phyloP scores from a whole-genome alignment of 75 land plant genomes.

The Adiantum capillusveneris region DNA sequence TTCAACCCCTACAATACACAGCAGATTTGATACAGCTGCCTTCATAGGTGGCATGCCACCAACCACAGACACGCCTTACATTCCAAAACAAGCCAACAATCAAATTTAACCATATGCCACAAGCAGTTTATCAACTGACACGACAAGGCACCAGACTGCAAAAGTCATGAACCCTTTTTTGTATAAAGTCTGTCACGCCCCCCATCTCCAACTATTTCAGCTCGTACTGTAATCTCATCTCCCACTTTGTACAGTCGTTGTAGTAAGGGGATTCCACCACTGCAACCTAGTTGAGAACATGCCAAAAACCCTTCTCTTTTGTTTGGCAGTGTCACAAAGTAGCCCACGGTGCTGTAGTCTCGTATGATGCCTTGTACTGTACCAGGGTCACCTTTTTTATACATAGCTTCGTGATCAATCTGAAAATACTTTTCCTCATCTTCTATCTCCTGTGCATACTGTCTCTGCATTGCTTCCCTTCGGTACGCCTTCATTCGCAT shows the following conservation, averaged over 20 bases:
- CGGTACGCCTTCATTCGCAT: conserved; percentile 6
- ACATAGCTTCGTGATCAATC: background rate
- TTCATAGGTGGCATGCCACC: too few species aligned
- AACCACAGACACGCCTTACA: too few species aligned
- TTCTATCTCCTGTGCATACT: background rate
- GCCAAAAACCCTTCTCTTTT: conserved; percentile 2
- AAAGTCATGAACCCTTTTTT: too few species aligned
- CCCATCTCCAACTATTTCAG: background rate
- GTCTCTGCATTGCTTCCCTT: conserved; percentile 3
- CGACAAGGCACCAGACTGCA: too few species aligned
- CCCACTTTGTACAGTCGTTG: conserved; percentile 3
- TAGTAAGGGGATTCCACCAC: background rate
- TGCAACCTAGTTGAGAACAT: conserved; percentile 3
- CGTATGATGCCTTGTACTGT: conserved; percentile 1
- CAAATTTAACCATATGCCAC: too few species aligned
- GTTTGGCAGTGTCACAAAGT: background rate
- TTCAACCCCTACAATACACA: too few species aligned
- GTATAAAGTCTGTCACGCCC: conserved; percentile 3
- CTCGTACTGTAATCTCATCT: conserved; percentile 5
- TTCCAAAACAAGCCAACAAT: too few species aligned
- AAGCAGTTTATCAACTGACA: too few species aligned
- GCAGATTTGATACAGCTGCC: too few species aligned
- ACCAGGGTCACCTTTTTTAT: conserved; percentile 5
- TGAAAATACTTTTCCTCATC: conserved; percentile 5
- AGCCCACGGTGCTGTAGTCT: background rate